A percentile compares a stretch with the other conserved stretches of the same genome.
Conservation (phyloP, 164 flowering plant genomes). For the Macadamia integrifolia region DNA sequence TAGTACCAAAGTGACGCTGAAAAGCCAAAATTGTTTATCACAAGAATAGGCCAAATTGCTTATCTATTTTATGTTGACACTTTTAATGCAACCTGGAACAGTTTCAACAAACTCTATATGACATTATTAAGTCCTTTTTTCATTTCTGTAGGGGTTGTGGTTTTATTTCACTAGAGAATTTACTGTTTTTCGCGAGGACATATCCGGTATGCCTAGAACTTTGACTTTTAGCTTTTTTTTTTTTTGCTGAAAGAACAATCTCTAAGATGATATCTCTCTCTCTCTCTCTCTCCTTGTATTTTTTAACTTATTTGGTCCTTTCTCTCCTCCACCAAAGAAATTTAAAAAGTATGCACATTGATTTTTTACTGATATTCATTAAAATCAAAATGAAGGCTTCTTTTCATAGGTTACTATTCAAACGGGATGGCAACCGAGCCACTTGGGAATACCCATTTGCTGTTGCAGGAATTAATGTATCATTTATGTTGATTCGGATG, state of each 20-base stretch:
- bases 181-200: conserved; percentile 73
- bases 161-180: conserved; percentile 83
- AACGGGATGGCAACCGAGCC: conserved; percentile 75
- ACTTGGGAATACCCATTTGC: conserved; percentile 99
- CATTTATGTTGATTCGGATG: conserved; percentile 95
- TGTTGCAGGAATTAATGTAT: conserved; percentile 92
- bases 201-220: conserved; percentile 58
- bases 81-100: background rate
- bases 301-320: background rate
- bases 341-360: conserved; percentile 1
- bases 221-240: background rate
- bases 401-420: conserved; percentile 83
- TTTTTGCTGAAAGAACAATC: too few species aligned
- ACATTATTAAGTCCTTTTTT: conserved; percentile 2
- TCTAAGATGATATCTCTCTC: background rate
- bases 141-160: conserved; percentile 80
- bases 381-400: conserved; percentile 74
- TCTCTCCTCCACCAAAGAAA: background rate
- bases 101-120: background rate
- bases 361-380: conserved; percentile 37
- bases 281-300: background rate
- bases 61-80: background rate
- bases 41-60: too few species aligned
- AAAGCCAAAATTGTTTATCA: too few species aligned
- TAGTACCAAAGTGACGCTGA: too few species aligned